These are phyloP conservation scores for Erythrophleum fordii DNA, from an alignment of 306 rosid genomes.

Conservation along the genomic window DNA sequence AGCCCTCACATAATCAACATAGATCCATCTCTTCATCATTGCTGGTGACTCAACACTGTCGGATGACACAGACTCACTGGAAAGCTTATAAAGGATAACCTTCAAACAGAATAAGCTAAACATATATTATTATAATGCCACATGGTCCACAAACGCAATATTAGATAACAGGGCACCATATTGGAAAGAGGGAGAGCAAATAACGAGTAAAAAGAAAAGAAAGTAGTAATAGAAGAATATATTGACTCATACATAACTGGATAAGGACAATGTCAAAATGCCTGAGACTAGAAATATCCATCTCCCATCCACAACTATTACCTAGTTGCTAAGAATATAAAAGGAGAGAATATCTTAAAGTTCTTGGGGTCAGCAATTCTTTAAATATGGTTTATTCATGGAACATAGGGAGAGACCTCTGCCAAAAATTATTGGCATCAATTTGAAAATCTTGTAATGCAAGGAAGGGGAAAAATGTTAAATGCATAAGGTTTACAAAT, in stretches of 20 bases:
- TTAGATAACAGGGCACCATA: not conserved
- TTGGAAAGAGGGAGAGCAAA: not conserved
- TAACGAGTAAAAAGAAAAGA: not conserved
- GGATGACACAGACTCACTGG: constrained; percentile 55
- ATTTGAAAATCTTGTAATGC: not conserved
- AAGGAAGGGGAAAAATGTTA: not conserved
- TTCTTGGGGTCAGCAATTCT: not conserved
- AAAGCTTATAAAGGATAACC: constrained; percentile 90
- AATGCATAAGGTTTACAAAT: not conserved
- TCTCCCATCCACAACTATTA: not conserved
- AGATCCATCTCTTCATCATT: constrained; percentile 70
- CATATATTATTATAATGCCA: constrained; percentile 31
- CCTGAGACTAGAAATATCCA: not conserved
- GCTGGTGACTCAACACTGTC: constrained; percentile 40
- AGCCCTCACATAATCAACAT: constrained; percentile 75
- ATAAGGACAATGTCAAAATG: not conserved
- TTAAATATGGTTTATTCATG: not conserved
- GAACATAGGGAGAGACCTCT: not conserved
- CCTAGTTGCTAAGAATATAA: not conserved
- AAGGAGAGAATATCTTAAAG: not conserved
- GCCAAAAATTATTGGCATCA: not conserved
- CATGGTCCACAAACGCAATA: constrained; percentile 10
- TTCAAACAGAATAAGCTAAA: constrained; percentile 47
- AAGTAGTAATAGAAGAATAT: not conserved
- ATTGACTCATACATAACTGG: not conserved